Evolutionary conservation across 2,329 filamentous ascomycete genomes (phyloP), one percentile per base, ranked within the genome.

Genomic region (Microdochium paspali): DNA sequence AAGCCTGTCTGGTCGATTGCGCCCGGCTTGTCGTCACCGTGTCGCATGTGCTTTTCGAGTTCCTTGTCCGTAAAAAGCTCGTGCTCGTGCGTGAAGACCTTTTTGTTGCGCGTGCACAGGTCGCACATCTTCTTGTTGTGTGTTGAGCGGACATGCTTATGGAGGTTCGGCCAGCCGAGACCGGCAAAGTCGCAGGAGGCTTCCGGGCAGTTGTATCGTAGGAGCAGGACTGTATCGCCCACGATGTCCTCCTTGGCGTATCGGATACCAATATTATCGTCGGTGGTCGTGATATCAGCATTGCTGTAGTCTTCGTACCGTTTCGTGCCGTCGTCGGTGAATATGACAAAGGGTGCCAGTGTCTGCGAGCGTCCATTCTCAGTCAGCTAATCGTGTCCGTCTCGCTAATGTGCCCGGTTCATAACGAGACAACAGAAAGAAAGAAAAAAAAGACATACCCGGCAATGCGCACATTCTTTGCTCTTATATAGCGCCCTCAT

Each of bases 1-100:
- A 98, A 98, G 1, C 93, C 93, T 24, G 87, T 96, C 70, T 97
- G 93, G 58, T 96, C 88, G 31, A 86, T 73, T 0, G 90, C 85
- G 28, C 93, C 91, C 3, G 91, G 90, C 53, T 85, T 85, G 62
- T 97, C 88, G 59, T 98, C 93, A 49, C 93, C 93, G 53, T 85
- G 82, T 52, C 81, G 86, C 76, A 97, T 94, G 64, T 98, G 93
- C 58, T 81, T 86, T 55, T 87, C 82, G 45, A 97, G 73, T 56
- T 91, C 88, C 53, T 83, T 79, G 51, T 82, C 77, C 1, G 87
- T 85, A 64, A 96, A 97, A 1, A 98, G 76, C 53, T 94, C 88
- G 62, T 98, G 93, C 66, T 98, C 93, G 67, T 98, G 93, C 1
- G 93, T 96, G 58, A 98, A 98, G 28, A 96, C 90, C 61, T 95